Conservation (phyloP, 2,329 filamentous ascomycete genomes). For the Trichoderma harzianum region DNA sequence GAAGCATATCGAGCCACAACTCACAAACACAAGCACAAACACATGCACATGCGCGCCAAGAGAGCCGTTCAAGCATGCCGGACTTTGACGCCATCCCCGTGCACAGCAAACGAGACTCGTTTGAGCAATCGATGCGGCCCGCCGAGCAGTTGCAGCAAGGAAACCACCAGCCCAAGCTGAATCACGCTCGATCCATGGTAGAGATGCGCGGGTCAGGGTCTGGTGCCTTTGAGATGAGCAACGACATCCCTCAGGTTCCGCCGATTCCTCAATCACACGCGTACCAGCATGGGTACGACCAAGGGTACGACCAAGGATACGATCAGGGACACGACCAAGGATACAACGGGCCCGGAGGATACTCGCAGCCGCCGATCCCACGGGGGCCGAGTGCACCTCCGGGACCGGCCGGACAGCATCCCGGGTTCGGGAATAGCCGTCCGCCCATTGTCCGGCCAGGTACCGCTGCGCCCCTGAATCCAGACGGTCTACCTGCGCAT, state of each 20-base stretch:
- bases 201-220: conserved; percentile 61
- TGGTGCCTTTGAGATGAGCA: conserved; percentile 72
- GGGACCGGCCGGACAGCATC: conserved; percentile 21
- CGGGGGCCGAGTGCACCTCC: conserved; percentile 34
- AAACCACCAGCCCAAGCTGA: conserved; percentile 52
- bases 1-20: conserved; percentile 27
- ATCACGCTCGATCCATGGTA: conserved; percentile 64
- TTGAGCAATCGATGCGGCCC: conserved; percentile 48
- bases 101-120: conserved; percentile 40
- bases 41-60: conserved; percentile 15
- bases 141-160: conserved; percentile 44
- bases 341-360: conserved; percentile 27
- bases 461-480: conserved; percentile 32
- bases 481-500: conserved; percentile 55
- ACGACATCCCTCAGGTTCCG: conserved; percentile 57
- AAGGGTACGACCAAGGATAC: neutral
- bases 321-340: neutral
- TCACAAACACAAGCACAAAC: conserved; percentile 3
- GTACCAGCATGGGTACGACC: conserved; percentile 1
- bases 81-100: conserved; percentile 43
- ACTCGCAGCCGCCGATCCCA: conserved; percentile 27
- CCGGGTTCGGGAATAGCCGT: conserved; percentile 13
- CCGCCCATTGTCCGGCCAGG: conserved; percentile 21
- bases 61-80: conserved; percentile 31
- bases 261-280: conserved; percentile 38